Evolutionary conservation across 345 rosid species (phyloP), one percentile per base, ranked within the genome.

Genomic region (Camelina laxa): DNA sequence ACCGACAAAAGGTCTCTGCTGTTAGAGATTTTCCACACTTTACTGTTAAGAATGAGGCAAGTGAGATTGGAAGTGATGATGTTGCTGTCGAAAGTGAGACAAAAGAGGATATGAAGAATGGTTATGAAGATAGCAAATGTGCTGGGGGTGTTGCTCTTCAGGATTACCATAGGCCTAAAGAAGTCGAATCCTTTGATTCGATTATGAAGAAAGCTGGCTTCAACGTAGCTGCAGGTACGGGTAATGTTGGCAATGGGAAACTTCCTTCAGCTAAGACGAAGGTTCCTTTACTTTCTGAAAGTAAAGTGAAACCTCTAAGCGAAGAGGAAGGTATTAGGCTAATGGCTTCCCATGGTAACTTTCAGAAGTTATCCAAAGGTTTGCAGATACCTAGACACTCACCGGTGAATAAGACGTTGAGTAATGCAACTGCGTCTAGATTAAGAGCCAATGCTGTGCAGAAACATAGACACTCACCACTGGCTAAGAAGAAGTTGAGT

Each of bases 191-290:
- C 0, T 1, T 60, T 7, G 64, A 53, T 75, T 38, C 47, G 48
- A 15, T 62, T 5, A 53, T 75, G 74, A 69, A 42, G 58, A 69
- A 54, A 44, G 74, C 79, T 42, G 69, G 74, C 2, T 69, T 69
- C 14, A 16, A 33, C 17, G 3, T 38, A 53, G n/a, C n/a, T n/a
- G 24, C 44, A 16, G 13, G 44, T 58, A 66, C 5, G 41, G 16
- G 38, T 41, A 15, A 1, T 33, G 14, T 12, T 75, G 60, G 63
- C 4, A 62, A 11, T 30, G 39, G 59, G 48, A 69, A 33, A 6
- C 19, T 4, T 47, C 51, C 27, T 69, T 11, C 50, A 7, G 6
- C 9, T 31, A 16, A n/a, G 48, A 55, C 36, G 33, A 63, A 54
- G 1, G 16, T 33, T 22, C 3, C 8, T 47, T 20, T 31, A 8